These are phyloP conservation scores for Fraxinus sp. DNA, from an alignment of 305 asterid species.

Conservation along the genomic window DNA sequence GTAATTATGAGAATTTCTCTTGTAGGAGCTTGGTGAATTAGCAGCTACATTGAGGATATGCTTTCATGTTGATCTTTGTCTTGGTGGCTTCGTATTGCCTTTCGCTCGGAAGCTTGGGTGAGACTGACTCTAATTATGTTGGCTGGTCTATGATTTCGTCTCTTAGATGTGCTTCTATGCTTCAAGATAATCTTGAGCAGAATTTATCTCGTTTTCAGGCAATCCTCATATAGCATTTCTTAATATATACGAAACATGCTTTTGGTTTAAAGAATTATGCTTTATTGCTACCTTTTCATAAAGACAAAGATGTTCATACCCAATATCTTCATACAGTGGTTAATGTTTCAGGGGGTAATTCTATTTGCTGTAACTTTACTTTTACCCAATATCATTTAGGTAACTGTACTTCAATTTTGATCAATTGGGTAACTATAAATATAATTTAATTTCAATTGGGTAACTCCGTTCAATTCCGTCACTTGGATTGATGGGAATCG, in stretches of 20 bases:
- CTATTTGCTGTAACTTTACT: background rate
- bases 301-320: background rate
- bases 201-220: background rate
- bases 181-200: background rate
- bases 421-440: background rate
- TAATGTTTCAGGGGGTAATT: background rate
- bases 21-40: constrained; percentile 90
- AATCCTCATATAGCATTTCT: background rate
- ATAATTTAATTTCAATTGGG: background rate
- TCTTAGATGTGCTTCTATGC: background rate
- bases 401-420: background rate
- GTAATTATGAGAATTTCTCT: constrained; percentile 21
- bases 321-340: background rate
- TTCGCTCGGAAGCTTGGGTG: constrained; percentile 99
- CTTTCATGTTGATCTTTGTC: constrained; percentile 97
- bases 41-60: constrained; percentile 65
- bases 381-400: background rate
- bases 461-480: background rate
- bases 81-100: constrained; percentile 96
- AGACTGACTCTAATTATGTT: constrained; percentile 24
- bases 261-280: background rate
- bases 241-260: background rate
- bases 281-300: background rate
- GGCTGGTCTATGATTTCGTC: background rate
- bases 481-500: background rate